Conservation (phyloP, 177 flowering plant species). For the Tripterygium wilfordii region DNA sequence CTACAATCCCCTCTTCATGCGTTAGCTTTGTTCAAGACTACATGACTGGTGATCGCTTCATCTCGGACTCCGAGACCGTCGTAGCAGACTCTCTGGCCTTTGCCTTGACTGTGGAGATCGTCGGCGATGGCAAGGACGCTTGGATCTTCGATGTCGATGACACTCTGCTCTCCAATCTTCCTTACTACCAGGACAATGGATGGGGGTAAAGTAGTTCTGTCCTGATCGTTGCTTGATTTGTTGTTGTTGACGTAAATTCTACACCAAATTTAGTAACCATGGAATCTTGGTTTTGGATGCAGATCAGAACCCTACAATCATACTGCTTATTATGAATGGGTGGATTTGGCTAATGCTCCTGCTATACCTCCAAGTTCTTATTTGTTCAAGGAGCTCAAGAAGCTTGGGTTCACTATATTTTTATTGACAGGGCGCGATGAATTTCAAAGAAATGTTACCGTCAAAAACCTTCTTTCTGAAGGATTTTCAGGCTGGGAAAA, state of each 20-base stretch:
- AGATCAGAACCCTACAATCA: conserved; percentile 51
- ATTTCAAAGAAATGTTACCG: conserved; percentile 50
- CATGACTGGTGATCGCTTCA: conserved; percentile 52
- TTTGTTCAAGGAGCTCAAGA: conserved; percentile 59
- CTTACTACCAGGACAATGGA: conserved; percentile 51
- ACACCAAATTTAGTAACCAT: not conserved
- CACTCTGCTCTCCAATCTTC: conserved; percentile 70
- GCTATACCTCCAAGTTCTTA: conserved; percentile 66
- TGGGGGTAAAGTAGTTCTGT: too few species aligned
- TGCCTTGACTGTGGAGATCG: conserved; percentile 33
- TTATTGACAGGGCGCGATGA: conserved; percentile 77
- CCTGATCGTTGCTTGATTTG: too few species aligned
- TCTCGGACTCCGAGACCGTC: conserved; percentile 49
- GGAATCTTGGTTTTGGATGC: not conserved
- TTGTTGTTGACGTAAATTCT: not conserved
- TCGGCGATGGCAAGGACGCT: conserved; percentile 58
- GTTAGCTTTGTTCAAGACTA: conserved; percentile 42
- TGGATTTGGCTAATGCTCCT: conserved; percentile 56
- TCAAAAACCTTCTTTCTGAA: conserved; percentile 43
- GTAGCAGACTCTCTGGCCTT: conserved; percentile 32
- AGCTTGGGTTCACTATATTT: conserved; percentile 55
- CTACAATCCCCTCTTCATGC: conserved; percentile 45
- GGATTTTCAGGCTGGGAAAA: conserved; percentile 63
- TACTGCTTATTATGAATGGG: conserved; percentile 57
- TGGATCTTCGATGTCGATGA: conserved; percentile 96